A percentile compares a stretch with the other conserved stretches of the same genome.
Evolutionary conservation across 1,139 yeast species (phyloP).

Genomic region (Yamadazyma siamensis): DNA sequence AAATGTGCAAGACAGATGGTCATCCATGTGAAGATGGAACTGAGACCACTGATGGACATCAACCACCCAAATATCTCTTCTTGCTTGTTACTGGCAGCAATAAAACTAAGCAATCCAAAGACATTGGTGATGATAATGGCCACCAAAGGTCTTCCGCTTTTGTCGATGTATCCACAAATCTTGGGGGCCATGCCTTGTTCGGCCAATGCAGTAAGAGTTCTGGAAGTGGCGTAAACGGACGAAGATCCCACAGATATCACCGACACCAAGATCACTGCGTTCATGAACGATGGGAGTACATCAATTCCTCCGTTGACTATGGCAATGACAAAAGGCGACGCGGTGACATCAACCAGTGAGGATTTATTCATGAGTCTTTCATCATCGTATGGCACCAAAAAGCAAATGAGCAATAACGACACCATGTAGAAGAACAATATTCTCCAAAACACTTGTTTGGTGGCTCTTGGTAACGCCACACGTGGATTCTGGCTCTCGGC

Average conservation of each 20-base stretch:
- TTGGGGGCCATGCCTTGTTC: constrained; percentile 45
- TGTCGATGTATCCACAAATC: constrained; percentile 36
- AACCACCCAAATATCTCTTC: constrained; percentile 35
- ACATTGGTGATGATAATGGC: constrained; percentile 36
- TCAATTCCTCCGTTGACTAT: constrained; percentile 50
- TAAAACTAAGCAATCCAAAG: constrained; percentile 38
- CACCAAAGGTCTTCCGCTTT: constrained; percentile 40
- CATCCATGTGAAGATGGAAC: constrained; percentile 41
- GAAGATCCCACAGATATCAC: constrained; percentile 45
- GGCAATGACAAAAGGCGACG: constrained; percentile 35
- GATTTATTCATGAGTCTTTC: constrained; percentile 29
- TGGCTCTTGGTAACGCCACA: constrained; percentile 37
- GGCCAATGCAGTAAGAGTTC: constrained; percentile 39
- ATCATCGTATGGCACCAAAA: constrained; percentile 34
- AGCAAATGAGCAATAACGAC: constrained; percentile 36
- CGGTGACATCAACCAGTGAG: constrained; percentile 18
- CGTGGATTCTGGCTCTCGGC: constrained; percentile 42
- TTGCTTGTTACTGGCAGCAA: constrained; percentile 35
- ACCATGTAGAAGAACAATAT: constrained; percentile 39
- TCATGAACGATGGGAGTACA: constrained; percentile 44
- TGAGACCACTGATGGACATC: constrained; percentile 35
- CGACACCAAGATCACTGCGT: constrained; percentile 40
- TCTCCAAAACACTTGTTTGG: constrained; percentile 46
- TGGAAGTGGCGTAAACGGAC: constrained; percentile 43
- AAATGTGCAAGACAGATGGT: constrained; percentile 36